Percentiles rank a stretch among this genome's conserved stretches.
Evolutionary conservation across 1,139 yeast genomes (phyloP).

Genomic region (Zygosaccharomyces pseudobailii): DNA sequence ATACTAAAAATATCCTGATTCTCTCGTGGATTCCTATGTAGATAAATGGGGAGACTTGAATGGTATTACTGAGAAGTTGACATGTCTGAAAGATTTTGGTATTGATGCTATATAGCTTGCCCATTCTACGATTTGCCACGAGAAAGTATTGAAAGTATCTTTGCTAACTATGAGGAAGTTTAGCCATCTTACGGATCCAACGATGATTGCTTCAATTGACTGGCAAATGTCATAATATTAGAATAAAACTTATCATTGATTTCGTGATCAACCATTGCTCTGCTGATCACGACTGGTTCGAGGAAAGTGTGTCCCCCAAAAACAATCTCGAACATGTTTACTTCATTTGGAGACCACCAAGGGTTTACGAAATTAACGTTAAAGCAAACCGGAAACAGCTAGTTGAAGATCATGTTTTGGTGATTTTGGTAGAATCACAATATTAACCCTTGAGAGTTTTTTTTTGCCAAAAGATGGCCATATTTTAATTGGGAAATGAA

Average conservation of each 20-base stretch:
- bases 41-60: constrained; percentile 55
- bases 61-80: constrained; percentile 49
- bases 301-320: constrained; percentile 48
- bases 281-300: constrained; percentile 55
- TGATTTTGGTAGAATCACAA: constrained; percentile 54
- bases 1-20: constrained; percentile 57
- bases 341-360: constrained; percentile 54
- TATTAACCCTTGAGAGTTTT: constrained; percentile 48
- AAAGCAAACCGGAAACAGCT: constrained; percentile 47
- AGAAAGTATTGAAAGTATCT: constrained; percentile 61
- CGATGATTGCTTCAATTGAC: constrained; percentile 48
- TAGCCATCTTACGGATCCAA: constrained; percentile 50
- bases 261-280: constrained; percentile 58
- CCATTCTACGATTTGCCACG: constrained; percentile 57
- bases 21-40: constrained; percentile 51
- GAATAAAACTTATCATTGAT: constrained; percentile 49
- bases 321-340: constrained; percentile 54
- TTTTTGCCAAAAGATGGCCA: constrained; percentile 30
- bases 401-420: constrained; percentile 51
- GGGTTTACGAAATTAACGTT: constrained; percentile 41
- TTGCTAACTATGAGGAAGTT: constrained; percentile 49
- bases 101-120: constrained; percentile 51
- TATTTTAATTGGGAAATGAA: too few relatives aligned
- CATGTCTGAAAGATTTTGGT: constrained; percentile 48
- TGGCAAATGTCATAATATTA: constrained; percentile 45